Conservation (phyloP, 495 filamentous ascomycete species). For the Apodospora peruviana region DNA sequence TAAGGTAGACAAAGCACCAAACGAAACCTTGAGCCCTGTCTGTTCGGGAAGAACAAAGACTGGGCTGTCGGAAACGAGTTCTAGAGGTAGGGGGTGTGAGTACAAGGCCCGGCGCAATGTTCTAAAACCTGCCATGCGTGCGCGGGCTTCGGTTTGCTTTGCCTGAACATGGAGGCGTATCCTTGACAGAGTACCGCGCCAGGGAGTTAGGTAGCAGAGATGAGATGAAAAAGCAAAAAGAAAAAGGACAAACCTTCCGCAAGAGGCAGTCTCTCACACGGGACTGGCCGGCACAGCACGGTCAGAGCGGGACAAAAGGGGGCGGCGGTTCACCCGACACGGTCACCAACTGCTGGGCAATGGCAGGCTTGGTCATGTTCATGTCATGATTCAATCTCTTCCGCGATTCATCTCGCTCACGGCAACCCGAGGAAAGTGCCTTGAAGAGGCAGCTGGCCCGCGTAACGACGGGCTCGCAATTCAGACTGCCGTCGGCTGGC, state of each 20-base stretch:
- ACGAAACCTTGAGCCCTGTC: constrained; percentile 15
- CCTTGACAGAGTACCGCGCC: too few relatives aligned
- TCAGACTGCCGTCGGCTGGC: constrained; percentile 18
- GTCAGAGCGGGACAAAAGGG: constrained; percentile 17
- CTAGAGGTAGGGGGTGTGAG: constrained; percentile 23
- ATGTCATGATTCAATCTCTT: constrained; percentile 23
- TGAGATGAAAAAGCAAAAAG: constrained; percentile 21
- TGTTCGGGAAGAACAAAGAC: constrained; percentile 18
- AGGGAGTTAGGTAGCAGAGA: constrained; percentile 13
- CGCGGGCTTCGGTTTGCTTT: not conserved
- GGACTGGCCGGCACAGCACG: constrained; percentile 23
- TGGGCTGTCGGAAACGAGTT: constrained; percentile 26
- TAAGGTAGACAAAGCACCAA: constrained; percentile 9
- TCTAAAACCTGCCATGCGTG: constrained; percentile 19
- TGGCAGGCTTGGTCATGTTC: constrained; percentile 29
- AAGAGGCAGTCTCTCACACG: constrained; percentile 26
- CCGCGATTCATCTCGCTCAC: constrained; percentile 1
- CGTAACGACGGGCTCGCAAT: constrained; percentile 1
- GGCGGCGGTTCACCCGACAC: constrained; percentile 12
- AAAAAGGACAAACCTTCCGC: constrained; percentile 32
- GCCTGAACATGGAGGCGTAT: constrained; percentile 22
- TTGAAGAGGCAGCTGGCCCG: constrained; percentile 20
- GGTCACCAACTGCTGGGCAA: constrained; percentile 13
- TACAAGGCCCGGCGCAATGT: constrained; percentile 15
- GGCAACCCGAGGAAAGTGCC: constrained; percentile 1